Evolutionary conservation across 2,329 filamentous ascomycete genomes (phyloP), one percentile per base, ranked within the genome.

Genomic region (Akanthomyces lecanii): DNA sequence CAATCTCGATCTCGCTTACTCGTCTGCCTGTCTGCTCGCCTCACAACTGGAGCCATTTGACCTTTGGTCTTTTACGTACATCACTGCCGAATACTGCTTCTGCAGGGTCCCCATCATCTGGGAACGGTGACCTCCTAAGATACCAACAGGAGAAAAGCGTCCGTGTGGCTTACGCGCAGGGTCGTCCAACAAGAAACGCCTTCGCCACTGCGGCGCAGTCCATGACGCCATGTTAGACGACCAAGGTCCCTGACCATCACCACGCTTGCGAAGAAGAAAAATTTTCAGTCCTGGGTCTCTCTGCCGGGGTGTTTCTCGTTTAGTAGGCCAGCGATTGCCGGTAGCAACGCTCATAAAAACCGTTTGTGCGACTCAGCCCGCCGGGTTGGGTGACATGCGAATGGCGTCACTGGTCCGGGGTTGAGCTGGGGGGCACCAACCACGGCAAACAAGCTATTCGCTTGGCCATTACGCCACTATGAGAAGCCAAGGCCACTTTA

Each of bases 201-300:
- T 23, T 44, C 16, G 53, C 40, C 53, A 45, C 53, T 56, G 40
- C 53, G 23, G 52, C 52, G 53, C 53, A 56, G 40, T 56, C 53
- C 40, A 56, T 56, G 53, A 56, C 53, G 53, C 23, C 53, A 56
- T 56, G 33, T 36, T 10, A 4, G 11, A 30, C 38, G 42, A 18
- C 14, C 21, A 36, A 38, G 28, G 30, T 16, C 36, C 52, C 38
- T 56, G 23, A 45, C 53, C 38, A 45, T 30, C 18, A 30, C 18
- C 25, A 7, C 38, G 7, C 38, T 16, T 5, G 7, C 14, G 14
- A 38, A 10, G 12, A 38, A 3, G 12, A 38, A 38, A 38, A 38
- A 38, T 2, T 30, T 30, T 11, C 33, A 11, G 8, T 7, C 33
- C 33, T 36, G 16, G 14, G 38, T 5, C 14, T 11, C 10, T 11